Base-by-base conservation (phyloP, 768 basidiomycete species). In the Basidioascus undulatus region DNA sequence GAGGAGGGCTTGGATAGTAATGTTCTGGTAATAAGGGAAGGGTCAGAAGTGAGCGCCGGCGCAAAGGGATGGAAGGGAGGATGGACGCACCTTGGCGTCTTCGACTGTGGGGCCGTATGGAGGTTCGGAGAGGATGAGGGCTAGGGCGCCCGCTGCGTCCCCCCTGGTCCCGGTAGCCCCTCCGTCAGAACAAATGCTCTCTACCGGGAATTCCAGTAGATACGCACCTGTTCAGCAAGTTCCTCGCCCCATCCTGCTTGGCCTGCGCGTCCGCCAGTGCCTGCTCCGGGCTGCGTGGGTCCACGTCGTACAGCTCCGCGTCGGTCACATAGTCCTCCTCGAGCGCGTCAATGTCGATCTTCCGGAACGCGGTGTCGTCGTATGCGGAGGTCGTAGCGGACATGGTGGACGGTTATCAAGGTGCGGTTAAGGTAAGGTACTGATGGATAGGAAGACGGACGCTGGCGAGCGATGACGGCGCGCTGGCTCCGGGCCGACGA, bases 301-400 rank as follows among this genome's bases (percentile, higher is more conserved):
- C 86, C 3, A 77, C 68, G 24, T 80, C 76, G 56, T 76, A 87
- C 23, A 94, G 70, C 49, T 89, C 84, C 13, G 69, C 70, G 44
- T 86, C 79, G 34, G 74, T 69, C 6, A 94, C 60, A 19, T 72
- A 68, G 51, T 94, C 89, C 57, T 94, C 89, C 55, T 96, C 89
- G 61, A 73, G 82, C 31, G 63, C 67, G 62, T 96, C 89, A 53
- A 94, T 76, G 62, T 94, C 76, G 61, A 92, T 83, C 61, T 86
- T 87, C 51, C 87, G 68, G 60, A 84, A 92, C 39, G 72, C 70
- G 36, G 35, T 30, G 9, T 37, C 43, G 8, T 19, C 11, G 43
- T 40, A 35, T 15, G 45, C 45, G 9, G 44, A 40, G 42, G 43
- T 46, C 23, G 32, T n/a, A 3, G 45, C 45, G 9, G 44, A 40